Conservation (phyloP, 768 basidiomycete species). For the Podaxis sp. region DNA sequence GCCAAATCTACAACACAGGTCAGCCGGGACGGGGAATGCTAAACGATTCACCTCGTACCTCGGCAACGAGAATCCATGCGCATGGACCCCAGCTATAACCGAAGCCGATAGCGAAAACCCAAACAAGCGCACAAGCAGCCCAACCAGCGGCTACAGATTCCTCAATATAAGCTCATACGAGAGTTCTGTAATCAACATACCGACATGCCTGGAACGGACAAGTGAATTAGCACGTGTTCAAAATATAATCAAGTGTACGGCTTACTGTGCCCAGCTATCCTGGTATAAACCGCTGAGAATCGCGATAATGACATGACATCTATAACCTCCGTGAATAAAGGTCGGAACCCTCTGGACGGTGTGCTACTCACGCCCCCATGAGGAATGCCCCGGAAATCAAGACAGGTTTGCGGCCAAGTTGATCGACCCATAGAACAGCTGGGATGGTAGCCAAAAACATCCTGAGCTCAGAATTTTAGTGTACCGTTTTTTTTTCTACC, state of each 20-base stretch:
- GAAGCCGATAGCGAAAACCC: constrained; percentile 75
- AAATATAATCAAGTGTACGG: constrained; percentile 10
- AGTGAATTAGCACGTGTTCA: constrained; percentile 7
- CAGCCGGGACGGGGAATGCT: not conserved
- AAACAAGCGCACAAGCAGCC: constrained; percentile 68
- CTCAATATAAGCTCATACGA: not conserved
- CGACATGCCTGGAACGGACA: constrained; percentile 28
- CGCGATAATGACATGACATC: constrained; percentile 71
- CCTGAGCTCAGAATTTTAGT: constrained; percentile 28
- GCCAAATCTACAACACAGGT: constrained; percentile 49
- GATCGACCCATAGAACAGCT: constrained; percentile 80
- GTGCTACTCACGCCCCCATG: constrained; percentile 54
- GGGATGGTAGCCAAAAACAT: constrained; percentile 81
- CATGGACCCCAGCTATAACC: constrained; percentile 83
- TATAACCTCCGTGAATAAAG: constrained; percentile 21
- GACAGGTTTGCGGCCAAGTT: constrained; percentile 73
- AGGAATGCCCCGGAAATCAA: constrained; percentile 71
- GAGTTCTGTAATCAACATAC: constrained; percentile 21
- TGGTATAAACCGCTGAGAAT: constrained; percentile 61
- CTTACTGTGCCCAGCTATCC: constrained; percentile 51
- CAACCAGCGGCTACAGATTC: constrained; percentile 58
- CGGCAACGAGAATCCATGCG: constrained; percentile 76
- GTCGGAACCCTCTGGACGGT: not conserved
- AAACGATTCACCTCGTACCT: constrained; percentile 30
- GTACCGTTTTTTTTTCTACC: not conserved